Percentiles rank a stretch among this genome's conserved stretches.
Evolutionary conservation across 169 alveolate species (phyloP).

Genomic region (Plasmodium vivax): DNA sequence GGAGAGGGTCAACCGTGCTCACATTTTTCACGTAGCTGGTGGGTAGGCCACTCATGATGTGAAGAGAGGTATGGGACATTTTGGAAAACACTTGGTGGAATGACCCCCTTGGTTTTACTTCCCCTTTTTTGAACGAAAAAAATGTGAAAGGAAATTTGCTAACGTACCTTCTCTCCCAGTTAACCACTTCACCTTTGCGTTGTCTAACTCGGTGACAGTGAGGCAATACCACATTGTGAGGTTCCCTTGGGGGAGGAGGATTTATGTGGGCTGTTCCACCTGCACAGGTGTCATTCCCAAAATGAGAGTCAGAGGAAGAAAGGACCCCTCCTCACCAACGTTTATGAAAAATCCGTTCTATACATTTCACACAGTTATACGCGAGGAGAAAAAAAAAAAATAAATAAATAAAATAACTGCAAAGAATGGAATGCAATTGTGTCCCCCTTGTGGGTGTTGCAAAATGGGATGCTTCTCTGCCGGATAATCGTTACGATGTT

Average conservation of each 20-base stretch:
- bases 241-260: neutral
- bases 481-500: neutral
- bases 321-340: neutral
- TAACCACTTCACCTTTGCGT: neutral
- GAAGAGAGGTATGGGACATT: neutral
- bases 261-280: neutral
- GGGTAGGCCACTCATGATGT: neutral
- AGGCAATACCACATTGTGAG: neutral
- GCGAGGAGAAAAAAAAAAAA: neutral
- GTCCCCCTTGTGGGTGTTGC: neutral
- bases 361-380: neutral
- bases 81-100: neutral
- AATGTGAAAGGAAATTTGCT: neutral
- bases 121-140: neutral
- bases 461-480: neutral
- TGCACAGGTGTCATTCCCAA: neutral
- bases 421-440: neutral
- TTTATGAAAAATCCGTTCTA: neutral
- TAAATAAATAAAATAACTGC: neutral
- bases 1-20: neutral
- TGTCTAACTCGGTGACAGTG: neutral
- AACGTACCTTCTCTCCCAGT: neutral
- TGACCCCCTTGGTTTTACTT: neutral
- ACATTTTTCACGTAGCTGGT: neutral
- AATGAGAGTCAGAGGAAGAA: neutral